Conservation (phyloP, 2,329 filamentous ascomycete species). For the Ceratocystis destructans region DNA sequence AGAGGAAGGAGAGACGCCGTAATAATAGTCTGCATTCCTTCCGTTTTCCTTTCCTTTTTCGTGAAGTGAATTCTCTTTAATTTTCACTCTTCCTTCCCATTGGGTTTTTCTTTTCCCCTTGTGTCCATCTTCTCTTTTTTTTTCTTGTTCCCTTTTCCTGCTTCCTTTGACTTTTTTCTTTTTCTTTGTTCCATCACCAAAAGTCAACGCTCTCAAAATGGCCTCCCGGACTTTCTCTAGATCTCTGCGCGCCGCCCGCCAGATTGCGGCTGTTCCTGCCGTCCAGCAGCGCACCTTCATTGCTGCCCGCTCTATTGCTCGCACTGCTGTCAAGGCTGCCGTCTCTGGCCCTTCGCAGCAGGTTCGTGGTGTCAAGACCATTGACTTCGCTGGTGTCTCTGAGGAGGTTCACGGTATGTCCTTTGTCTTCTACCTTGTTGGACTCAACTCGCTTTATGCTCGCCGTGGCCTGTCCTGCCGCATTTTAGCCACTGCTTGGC, state of each 20-base stretch:
- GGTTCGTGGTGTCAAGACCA: conserved; percentile 87
- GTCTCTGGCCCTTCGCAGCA: conserved; percentile 46
- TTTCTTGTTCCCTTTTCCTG: conserved; percentile 11
- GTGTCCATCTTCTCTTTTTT: conserved; percentile 9
- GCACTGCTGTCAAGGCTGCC: conserved; percentile 40
- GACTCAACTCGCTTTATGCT: not conserved
- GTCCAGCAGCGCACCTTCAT: conserved; percentile 50
- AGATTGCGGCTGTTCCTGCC: conserved; percentile 43
- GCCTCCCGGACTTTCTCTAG: conserved; percentile 62
- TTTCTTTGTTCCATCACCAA: conserved; percentile 21
- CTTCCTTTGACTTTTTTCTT: conserved; percentile 6
- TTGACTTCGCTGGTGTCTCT: conserved; percentile 93
- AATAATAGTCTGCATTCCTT: not conserved
- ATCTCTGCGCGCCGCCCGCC: conserved; percentile 50
- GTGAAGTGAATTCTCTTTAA: conserved; percentile 9
- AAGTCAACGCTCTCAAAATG: conserved; percentile 38
- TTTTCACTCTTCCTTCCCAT: conserved; percentile 8
- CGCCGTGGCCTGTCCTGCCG: not conserved
- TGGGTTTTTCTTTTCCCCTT: conserved; percentile 13
- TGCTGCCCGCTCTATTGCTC: conserved; percentile 43
- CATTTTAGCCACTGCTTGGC: not conserved
- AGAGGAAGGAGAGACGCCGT: not conserved
- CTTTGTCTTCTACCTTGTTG: conserved; percentile 19
- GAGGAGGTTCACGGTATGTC: conserved; percentile 80
- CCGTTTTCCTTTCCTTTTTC: conserved; percentile 7